Evolutionary conservation across 202 grass and related monocot genomes (phyloP).

Genomic region (Saccharum hybrid): DNA sequence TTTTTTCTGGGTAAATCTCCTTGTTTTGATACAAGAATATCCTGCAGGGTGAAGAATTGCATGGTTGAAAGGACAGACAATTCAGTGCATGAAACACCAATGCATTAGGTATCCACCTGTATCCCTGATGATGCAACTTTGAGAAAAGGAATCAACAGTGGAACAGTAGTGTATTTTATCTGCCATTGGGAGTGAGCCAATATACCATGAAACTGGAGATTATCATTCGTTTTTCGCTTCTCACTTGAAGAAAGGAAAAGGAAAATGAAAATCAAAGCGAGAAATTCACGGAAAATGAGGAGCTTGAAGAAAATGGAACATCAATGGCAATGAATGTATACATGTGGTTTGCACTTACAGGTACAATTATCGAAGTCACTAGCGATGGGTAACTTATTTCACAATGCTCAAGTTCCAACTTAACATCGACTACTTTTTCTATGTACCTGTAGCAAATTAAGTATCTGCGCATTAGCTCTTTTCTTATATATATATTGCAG

Average conservation of each 20-base stretch:
- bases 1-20: not conserved
- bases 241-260: not conserved
- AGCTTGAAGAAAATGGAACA: not conserved
- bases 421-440: not conserved
- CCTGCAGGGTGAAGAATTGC: conserved; percentile 8
- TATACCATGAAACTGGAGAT: not conserved
- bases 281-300: conserved; percentile 1
- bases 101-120: not conserved
- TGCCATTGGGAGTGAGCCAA: not conserved
- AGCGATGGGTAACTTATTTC: not conserved
- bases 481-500: not conserved
- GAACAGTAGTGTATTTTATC: not conserved
- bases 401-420: not conserved
- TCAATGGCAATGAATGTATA: not conserved
- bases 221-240: not conserved
- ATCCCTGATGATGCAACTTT: not conserved
- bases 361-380: not conserved
- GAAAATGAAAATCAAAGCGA: not conserved
- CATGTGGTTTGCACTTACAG: not conserved
- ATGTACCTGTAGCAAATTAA: not conserved
- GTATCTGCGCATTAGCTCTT: not conserved
- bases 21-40: not conserved
- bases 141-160: not conserved
- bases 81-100: not conserved
- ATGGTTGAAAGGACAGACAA: not conserved